Evolutionary conservation across 768 basidiomycete species (phyloP).

Genomic region (Phylloporus rhodoxanthus): DNA sequence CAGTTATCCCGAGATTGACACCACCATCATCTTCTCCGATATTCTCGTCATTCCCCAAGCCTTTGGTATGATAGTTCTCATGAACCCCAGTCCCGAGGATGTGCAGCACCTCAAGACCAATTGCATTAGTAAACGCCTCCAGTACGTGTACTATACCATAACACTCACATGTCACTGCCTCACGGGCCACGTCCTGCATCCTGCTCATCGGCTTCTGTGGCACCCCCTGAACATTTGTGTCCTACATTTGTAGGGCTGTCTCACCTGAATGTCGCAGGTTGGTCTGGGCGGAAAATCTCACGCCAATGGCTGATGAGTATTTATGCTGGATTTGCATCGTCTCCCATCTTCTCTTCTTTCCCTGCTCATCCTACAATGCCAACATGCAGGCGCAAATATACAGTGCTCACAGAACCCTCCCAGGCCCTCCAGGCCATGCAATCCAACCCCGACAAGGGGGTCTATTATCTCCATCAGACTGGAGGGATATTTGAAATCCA

Average conservation of each 20-base stretch:
- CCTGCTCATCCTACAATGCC: slow-evolving; percentile 57
- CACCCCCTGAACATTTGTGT: slow-evolving; percentile 96
- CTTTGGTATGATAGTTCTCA: slow-evolving; percentile 90
- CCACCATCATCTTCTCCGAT: slow-evolving; percentile 96
- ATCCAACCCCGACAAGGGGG: slow-evolving; percentile 62
- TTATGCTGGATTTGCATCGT: slow-evolving; percentile 16
- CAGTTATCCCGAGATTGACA: slow-evolving; percentile 83
- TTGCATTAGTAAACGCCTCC: slow-evolving; percentile 77
- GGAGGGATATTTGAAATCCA: slow-evolving; percentile 97
- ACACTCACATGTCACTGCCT: slow-evolving; percentile 75
- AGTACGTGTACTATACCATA: slow-evolving; percentile 91
- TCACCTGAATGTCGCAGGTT: neutral
- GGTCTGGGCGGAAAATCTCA: neutral
- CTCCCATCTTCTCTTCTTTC: slow-evolving; percentile 41
- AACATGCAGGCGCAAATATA: slow-evolving; percentile 85
- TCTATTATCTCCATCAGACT: slow-evolving; percentile 90
- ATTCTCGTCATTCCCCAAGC: slow-evolving; percentile 98
- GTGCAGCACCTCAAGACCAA: slow-evolving; percentile 58
- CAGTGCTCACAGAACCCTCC: slow-evolving; percentile 80
- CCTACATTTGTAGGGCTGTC: slow-evolving; percentile 78
- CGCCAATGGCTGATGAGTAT: slow-evolving; percentile 1
- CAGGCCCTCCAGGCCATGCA: slow-evolving; percentile 59
- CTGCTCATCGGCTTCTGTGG: slow-evolving; percentile 97
- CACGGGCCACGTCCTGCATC: slow-evolving; percentile 80
- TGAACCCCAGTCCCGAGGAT: slow-evolving; percentile 89